Evolutionary conservation across 805 yeast genomes (phyloP), one percentile per base, ranked within the genome.

Genomic region (Kluyveromyces aestuarii): DNA sequence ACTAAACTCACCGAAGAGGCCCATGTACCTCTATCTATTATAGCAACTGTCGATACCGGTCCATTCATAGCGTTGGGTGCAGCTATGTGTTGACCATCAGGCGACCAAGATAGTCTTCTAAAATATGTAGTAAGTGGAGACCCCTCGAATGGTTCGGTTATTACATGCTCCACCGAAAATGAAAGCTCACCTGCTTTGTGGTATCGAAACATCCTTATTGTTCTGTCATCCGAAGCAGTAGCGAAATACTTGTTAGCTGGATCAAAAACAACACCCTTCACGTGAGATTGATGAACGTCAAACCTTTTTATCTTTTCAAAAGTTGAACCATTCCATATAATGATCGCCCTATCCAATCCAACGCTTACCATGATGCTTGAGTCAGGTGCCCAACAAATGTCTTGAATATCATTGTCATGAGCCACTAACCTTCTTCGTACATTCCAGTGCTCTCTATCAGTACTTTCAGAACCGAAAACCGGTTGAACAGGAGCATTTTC

Each of bases 161-260:
- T 82, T 5, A 87, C 79, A 48, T 84, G 82, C 62, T 93, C 99
- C 55, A 91, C 78, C 36, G 89, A 83, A 60, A 93, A 91, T 42
- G 90, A 84, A 60, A 86, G 74, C 52, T 84, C 95, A 6, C 66
- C 65, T 6, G 84, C 78, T 50, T 82, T 80, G 56, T 88, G 88
- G 64, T 90, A 93, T 49, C 97, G 74, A 62, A 91, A 87, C 27
- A 93, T 80, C 50, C 95, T 76, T 44, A 91, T 81, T 0, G 96
- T 84, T 60, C 99, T 74, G 67, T 93, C 99, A 67, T 93, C 99
- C 1, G 96, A 86, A 19, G 95, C 90, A 0, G 99, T 91, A 8
- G 96, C 97, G 70, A 93, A 93, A 65, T 88, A 93, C 68, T 93
- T 93, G 65, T 89, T 89, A 2, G 99, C 99, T 0, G 99, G 99